Percentiles rank a stretch among this genome's conserved stretches.
Evolutionary conservation across 2,329 filamentous ascomycete genomes (phyloP).

Genomic region (Triangularia verruculosa): DNA sequence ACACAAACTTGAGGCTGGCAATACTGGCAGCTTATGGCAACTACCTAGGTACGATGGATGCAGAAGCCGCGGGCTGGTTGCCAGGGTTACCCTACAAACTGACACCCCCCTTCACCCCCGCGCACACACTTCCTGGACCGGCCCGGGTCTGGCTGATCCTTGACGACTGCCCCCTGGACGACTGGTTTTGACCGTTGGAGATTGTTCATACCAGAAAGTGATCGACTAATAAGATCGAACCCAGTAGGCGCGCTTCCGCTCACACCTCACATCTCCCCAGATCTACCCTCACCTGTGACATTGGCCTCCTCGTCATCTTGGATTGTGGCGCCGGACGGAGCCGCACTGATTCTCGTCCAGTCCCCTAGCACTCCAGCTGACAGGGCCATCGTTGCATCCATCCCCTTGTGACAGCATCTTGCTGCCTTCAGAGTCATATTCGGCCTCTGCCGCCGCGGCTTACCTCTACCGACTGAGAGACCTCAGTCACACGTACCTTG

Average conservation of each 20-base stretch:
- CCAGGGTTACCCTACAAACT: constrained; percentile 21
- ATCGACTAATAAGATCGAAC: constrained; percentile 29
- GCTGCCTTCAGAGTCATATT: constrained; percentile 14
- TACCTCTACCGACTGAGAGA: constrained; percentile 11
- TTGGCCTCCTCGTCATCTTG: constrained; percentile 11
- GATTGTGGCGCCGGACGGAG: not conserved
- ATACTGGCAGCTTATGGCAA: constrained; percentile 11
- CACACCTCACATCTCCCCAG: constrained; percentile 14
- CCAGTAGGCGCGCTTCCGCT: constrained; percentile 15
- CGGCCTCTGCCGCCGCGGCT: constrained; percentile 19
- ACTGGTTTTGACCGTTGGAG: constrained; percentile 20
- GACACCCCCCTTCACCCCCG: constrained; percentile 13
- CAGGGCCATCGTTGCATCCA: constrained; percentile 19
- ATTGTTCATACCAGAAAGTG: constrained; percentile 16
- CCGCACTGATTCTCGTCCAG: constrained; percentile 6
- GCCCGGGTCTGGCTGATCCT: constrained; percentile 24
- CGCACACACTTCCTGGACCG: constrained; percentile 20
- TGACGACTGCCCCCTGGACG: constrained; percentile 17
- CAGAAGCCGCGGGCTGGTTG: constrained; percentile 15
- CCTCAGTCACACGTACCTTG: constrained; percentile 10
- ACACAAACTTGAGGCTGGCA: not conserved
- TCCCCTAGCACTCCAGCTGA: constrained; percentile 8
- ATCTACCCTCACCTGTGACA: constrained; percentile 12
- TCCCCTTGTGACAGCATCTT: constrained; percentile 14
- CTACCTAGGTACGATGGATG: constrained; percentile 7